Base-by-base conservation (phyloP, 352 stramenopile genomes). In the Aphanomyces cochlioides region DNA sequence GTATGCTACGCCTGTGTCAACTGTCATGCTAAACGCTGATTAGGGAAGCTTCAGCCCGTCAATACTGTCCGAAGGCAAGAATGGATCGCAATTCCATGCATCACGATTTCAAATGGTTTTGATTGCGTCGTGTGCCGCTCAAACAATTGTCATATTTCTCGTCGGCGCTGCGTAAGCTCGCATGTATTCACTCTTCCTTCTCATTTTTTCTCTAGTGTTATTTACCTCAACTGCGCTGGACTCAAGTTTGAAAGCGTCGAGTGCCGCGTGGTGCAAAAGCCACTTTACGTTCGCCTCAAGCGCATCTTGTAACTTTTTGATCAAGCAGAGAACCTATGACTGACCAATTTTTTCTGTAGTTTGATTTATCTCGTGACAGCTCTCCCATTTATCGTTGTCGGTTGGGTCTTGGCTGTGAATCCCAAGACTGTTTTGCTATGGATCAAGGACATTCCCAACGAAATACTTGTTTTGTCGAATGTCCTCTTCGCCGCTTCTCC, bases 271-370 rank as follows among this genome's bases (percentile, higher is more conserved):
- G 79, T 85, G 4, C 50, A 78, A 54, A 88, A 82, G 1, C 82
- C 81, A 5, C 72, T 88, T 5, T 90, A 90, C 66, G 75, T 76
- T 6, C 80, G 81, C 58, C 77, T 88, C 70, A 83, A 83, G 56
- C 73, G 74, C 57, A 87, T 89, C 73, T 84, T 89, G 81, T 85
- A 75, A 47, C 77, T 70, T 21, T 17, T 21, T 21, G 21, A 10
- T 37, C 50, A 8, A 19, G 7, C 2, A 38, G 19, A 6, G 39
- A 58, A 45, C 28, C 36, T 0, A 28, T 38, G 17, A 67, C 4
- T 34, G 37, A 61, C 41, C 7, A 10, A 34, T 1, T 65, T 34
- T 37, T 21, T 28, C 8, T 34, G 45, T 56, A 54, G 54, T 61
- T 15, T 47, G 21, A 47, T 59, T 13, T 47, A 66, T 56, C 37